Evolutionary conservation across 2,329 filamentous ascomycete species (phyloP).

Genomic region (Coniochaeta prunicola): DNA sequence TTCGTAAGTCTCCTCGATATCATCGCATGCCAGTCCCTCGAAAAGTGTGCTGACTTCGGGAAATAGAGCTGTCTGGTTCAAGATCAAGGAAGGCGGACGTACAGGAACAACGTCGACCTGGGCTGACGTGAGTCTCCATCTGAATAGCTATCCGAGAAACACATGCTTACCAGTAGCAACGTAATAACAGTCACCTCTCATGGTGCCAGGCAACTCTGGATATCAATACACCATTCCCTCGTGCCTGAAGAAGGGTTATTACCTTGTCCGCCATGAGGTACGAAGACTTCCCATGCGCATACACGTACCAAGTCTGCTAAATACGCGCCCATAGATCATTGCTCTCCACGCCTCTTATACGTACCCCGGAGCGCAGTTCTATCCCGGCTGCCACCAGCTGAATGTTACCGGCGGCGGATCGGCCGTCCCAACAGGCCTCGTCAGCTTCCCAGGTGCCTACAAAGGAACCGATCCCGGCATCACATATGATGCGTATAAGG

Average conservation of each 20-base stretch:
- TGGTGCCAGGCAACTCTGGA: slow-evolving; percentile 29
- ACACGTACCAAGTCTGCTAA: neutral
- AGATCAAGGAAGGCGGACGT: slow-evolving; percentile 42
- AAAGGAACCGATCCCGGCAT: slow-evolving; percentile 40
- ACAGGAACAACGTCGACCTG: slow-evolving; percentile 41
- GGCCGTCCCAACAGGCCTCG: slow-evolving; percentile 31
- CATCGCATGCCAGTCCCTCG: neutral
- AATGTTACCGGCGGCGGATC: slow-evolving; percentile 42
- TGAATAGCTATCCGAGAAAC: neutral
- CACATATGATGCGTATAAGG: slow-evolving; percentile 43
- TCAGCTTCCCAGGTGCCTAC: slow-evolving; percentile 48
- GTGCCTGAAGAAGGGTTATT: slow-evolving; percentile 45
- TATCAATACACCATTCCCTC: slow-evolving; percentile 46
- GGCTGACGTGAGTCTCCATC: slow-evolving; percentile 27
- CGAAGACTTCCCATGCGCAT: neutral
- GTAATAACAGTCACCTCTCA: slow-evolving; percentile 28
- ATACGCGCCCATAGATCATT: slow-evolving; percentile 26
- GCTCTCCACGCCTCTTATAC: slow-evolving; percentile 40
- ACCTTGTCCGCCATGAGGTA: slow-evolving; percentile 48
- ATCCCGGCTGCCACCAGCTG: slow-evolving; percentile 51
- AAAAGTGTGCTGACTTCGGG: slow-evolving; percentile 10
- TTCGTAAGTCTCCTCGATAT: slow-evolving; percentile 16
- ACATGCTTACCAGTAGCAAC: neutral
- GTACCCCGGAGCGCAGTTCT: slow-evolving; percentile 50
- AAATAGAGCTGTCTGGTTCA: slow-evolving; percentile 44